Percentiles rank a stretch among this genome's conserved stretches.
These are phyloP conservation scores for Perkinsela sp. DNA, from an alignment of 208 protist genomes.

Conservation along the genomic window DNA sequence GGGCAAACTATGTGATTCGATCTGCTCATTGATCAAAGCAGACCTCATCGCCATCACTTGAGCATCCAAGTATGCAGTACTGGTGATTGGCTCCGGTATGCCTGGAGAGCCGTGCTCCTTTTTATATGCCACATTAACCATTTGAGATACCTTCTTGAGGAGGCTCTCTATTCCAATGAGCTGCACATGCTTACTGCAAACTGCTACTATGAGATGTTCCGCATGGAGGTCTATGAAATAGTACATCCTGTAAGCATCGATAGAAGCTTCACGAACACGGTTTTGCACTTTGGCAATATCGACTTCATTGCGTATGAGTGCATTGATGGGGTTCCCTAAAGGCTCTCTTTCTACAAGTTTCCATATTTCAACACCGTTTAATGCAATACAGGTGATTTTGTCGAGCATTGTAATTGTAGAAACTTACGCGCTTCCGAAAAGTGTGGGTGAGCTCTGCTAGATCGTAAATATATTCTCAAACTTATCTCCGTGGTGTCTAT, in stretches of 20 bases:
- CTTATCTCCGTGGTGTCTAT: too few relatives aligned
- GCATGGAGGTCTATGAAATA: neutral
- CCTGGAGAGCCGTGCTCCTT: too few relatives aligned
- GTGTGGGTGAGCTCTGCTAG: too few relatives aligned
- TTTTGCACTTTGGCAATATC: constrained; percentile 9
- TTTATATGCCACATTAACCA: neutral
- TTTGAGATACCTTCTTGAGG: neutral
- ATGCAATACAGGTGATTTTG: neutral
- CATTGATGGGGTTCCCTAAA: constrained; percentile 1
- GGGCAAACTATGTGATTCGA: too few relatives aligned
- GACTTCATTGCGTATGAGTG: constrained; percentile 2
- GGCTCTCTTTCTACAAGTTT: neutral
- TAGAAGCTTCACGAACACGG: neutral
- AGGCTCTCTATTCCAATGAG: neutral
- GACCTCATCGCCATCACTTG: too few relatives aligned
- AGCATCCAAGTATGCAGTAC: too few relatives aligned
- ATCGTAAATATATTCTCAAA: too few relatives aligned
- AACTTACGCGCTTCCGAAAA: too few relatives aligned
- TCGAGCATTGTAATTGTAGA: neutral
- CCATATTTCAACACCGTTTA: neutral
- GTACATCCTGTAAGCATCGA: neutral
- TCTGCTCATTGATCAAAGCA: too few relatives aligned
- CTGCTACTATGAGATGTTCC: neutral
- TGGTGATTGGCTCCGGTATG: too few relatives aligned
- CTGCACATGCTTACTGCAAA: neutral